These are phyloP conservation scores for Silene latifolia DNA, from an alignment of 148 eudicot species.

Conservation along the genomic window DNA sequence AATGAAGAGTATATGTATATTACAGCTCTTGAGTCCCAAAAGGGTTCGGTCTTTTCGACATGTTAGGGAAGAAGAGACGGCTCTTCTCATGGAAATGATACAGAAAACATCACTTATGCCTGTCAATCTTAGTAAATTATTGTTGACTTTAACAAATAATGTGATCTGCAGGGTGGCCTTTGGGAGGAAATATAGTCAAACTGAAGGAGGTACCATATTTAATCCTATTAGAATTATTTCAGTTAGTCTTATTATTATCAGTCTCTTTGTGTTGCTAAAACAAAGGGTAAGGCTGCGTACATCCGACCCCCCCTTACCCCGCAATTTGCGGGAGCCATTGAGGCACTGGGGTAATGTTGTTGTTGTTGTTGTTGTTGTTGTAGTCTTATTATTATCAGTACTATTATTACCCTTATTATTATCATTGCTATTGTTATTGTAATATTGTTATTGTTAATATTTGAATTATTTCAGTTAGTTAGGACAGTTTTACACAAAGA, in stretches of 20 bases:
- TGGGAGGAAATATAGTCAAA: conserved; percentile 21
- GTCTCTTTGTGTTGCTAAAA: too few relatives aligned
- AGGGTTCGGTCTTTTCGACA: conserved; percentile 21
- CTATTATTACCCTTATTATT: too few relatives aligned
- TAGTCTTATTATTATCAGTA: too few relatives aligned
- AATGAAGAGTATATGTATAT: conserved; percentile 18
- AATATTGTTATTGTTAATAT: too few relatives aligned
- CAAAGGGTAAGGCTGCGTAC: too few relatives aligned
- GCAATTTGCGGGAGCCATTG: too few relatives aligned
- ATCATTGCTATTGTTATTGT: too few relatives aligned
- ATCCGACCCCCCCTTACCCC: too few relatives aligned
- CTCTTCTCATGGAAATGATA: conserved; percentile 14
- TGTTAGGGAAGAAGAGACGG: conserved; percentile 29
- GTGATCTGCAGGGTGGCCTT: conserved; percentile 29
- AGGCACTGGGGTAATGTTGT: too few relatives aligned
- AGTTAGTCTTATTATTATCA: too few relatives aligned
- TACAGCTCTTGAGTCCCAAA: conserved; percentile 16
- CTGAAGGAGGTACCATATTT: background rate
- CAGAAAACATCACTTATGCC: background rate
- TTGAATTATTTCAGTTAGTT: background rate
- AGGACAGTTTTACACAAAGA: too few relatives aligned
- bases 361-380: too few relatives aligned
- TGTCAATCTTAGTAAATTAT: conserved; percentile 25
- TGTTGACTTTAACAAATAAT: conserved; percentile 6
- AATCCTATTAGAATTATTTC: background rate